Evolutionary conservation across 2,329 filamentous ascomycete genomes (phyloP), one percentile per base, ranked within the genome.

Genomic region (Venturia carpophila): DNA sequence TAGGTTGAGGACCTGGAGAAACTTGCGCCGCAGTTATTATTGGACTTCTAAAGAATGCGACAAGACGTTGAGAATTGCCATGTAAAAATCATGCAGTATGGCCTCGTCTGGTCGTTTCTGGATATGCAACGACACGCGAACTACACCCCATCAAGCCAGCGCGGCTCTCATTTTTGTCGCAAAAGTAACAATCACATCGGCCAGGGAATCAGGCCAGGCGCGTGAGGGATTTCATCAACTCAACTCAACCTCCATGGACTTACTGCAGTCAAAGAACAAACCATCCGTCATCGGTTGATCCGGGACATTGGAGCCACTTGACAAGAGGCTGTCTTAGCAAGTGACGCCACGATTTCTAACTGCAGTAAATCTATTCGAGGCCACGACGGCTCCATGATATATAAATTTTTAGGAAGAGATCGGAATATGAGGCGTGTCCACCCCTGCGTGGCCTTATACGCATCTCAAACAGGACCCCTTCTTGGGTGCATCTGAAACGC

Each of bases 1-100:
- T 71, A 92, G 84, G 87, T 95, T 58, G 91, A 95, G 73, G 92
- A 97, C 78, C 73, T 97, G 67, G 92, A 97, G 78, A 94, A 91
- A 76, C 80, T 95, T 70, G 89, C 90, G 17, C 90, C 90, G 65
- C 91, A 96, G 76, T 78, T 97, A 71, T 76, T 96, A 70, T 80
- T 97, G 74, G 93, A 97, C 75, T 89, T 97, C 68, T 96, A 72
- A 78, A 37, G 19, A 27, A 58, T 30, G 47, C 47, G 10, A 27
- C 15, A 52, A 11, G 5, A 27, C 17, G 21, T 52, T 7, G 6
- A n/a, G 45, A 49, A 49, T 24, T 7, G 11, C 21, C 45, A n/a
- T 9, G 21, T 24, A 24, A 49, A 6, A 49, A 15, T 6, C 21
- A 27, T 21, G 21, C 15, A 3, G 47, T 27, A 2, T 17, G 24